Conservation (phyloP, 108 stramenopile genomes). For the Nitzschia sp. region DNA sequence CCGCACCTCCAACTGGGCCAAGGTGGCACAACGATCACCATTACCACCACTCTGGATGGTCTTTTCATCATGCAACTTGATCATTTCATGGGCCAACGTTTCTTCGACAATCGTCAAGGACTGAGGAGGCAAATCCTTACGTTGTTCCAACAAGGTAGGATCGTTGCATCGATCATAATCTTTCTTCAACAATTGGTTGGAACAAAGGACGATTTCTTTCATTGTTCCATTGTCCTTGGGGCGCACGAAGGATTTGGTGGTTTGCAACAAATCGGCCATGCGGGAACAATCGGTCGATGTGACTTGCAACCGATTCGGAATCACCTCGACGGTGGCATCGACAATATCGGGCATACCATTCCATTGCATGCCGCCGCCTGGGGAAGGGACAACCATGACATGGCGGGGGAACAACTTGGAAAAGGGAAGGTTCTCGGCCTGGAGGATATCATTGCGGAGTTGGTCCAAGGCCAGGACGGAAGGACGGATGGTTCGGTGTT, state of each 20-base stretch:
- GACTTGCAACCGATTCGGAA: conserved; percentile 8
- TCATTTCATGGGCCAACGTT: conserved; percentile 11
- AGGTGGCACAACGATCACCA: not conserved
- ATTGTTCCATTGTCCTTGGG: not conserved
- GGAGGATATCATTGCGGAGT: not conserved
- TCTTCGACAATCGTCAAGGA: conserved; percentile 10
- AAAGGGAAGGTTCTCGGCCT: not conserved
- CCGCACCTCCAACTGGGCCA: not conserved
- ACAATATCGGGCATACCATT: conserved; percentile 15
- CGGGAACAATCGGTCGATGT: not conserved
- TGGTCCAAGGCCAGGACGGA: conserved; percentile 9
- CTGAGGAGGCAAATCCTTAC: conserved; percentile 3
- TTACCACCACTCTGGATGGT: not conserved
- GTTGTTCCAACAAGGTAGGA: conserved; percentile 15
- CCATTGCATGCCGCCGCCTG: conserved; percentile 13
- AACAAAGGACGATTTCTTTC: conserved; percentile 11
- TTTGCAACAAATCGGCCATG: not conserved
- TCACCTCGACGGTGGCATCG: conserved; percentile 11
- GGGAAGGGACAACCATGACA: conserved; percentile 15
- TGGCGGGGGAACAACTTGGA: conserved; percentile 18
- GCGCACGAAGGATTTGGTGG: no score
- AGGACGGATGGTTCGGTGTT: conserved; percentile 8
- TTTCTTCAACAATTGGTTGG: conserved; percentile 2
- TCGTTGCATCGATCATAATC: conserved; percentile 7
- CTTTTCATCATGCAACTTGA: not conserved